A percentile compares a stretch with the other conserved stretches of the same genome.
Conservation (phyloP, 805 yeast species). For the Ogataea nitratoaversa region DNA sequence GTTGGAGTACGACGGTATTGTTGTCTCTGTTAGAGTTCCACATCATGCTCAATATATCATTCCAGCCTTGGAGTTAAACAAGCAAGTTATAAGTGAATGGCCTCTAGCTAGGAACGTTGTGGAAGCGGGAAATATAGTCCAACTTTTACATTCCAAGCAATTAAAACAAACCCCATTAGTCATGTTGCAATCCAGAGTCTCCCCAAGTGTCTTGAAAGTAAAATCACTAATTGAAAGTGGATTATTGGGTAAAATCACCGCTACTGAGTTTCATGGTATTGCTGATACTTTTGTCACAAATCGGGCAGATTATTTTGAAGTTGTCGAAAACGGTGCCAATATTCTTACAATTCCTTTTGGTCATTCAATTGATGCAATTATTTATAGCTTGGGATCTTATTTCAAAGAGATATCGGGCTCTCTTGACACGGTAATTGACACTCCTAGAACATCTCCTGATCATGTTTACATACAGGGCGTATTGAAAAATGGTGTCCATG, state of each 20-base stretch:
- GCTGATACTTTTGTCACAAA: neutral
- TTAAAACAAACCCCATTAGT: constrained; percentile 1
- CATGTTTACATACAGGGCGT: neutral
- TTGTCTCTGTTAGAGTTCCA: constrained; percentile 5
- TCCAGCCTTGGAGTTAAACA: neutral
- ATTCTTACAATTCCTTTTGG: constrained; percentile 5
- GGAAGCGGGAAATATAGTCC: constrained; percentile 1
- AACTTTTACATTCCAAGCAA: neutral
- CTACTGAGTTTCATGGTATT: constrained; percentile 1
- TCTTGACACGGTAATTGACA: neutral
- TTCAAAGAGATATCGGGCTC: neutral
- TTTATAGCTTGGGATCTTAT: neutral
- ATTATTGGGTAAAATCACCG: neutral
- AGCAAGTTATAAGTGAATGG: constrained; percentile 4
- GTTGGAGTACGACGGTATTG: constrained; percentile 1
- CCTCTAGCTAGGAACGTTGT: constrained; percentile 3
- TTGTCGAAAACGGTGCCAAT: constrained; percentile 5
- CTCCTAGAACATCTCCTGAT: neutral
- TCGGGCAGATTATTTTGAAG: neutral
- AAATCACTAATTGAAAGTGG: neutral
- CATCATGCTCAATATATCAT: constrained; percentile 3
- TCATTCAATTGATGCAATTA: constrained; percentile 5
- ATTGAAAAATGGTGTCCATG: neutral
- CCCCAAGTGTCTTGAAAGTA: neutral
- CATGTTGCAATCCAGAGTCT: neutral